phyloP scores from a whole-genome alignment of 139 green algal genomes.

The Mesotaenium endlicherianum region DNA sequence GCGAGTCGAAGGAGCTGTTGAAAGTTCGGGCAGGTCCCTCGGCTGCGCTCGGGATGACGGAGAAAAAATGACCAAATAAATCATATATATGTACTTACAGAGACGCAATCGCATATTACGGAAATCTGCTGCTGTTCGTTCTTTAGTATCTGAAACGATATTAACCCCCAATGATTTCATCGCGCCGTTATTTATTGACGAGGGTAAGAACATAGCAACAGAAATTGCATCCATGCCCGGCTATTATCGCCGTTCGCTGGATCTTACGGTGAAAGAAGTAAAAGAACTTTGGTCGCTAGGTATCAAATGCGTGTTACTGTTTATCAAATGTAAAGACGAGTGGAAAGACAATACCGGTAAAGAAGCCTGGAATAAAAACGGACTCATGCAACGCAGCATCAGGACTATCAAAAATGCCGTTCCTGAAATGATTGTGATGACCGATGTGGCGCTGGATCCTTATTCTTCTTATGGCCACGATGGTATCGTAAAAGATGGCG shows the following conservation, averaged over 20 bases:
- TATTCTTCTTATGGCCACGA: slow-evolving; percentile 96
- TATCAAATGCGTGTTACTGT: background rate
- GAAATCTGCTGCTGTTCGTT: too few species aligned
- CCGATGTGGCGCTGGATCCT: slow-evolving; percentile 94
- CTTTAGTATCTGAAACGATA: background rate
- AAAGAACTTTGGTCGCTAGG: too few species aligned
- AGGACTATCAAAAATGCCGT: background rate
- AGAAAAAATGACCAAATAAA: too few species aligned
- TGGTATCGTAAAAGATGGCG: slow-evolving; percentile 90
- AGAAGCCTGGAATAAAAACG: background rate
- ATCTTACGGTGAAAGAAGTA: background rate
- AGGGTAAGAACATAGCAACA: background rate
- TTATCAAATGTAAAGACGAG: background rate
- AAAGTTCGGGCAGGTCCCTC: too few species aligned
- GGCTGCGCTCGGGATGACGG: too few species aligned
- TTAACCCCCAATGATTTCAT: background rate
- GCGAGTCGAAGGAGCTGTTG: too few species aligned
- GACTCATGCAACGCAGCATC: background rate
- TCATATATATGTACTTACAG: too few species aligned
- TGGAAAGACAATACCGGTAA: background rate
- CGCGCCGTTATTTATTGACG: background rate
- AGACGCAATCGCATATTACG: too few species aligned
- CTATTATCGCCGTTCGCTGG: background rate
- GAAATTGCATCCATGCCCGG: background rate
- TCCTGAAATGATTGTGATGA: slow-evolving; percentile 44